Percentiles rank a stretch among this genome's conserved stretches.
Evolutionary conservation across 768 basidiomycete genomes (phyloP).

Genomic region (Kwoniella dendrophila): DNA sequence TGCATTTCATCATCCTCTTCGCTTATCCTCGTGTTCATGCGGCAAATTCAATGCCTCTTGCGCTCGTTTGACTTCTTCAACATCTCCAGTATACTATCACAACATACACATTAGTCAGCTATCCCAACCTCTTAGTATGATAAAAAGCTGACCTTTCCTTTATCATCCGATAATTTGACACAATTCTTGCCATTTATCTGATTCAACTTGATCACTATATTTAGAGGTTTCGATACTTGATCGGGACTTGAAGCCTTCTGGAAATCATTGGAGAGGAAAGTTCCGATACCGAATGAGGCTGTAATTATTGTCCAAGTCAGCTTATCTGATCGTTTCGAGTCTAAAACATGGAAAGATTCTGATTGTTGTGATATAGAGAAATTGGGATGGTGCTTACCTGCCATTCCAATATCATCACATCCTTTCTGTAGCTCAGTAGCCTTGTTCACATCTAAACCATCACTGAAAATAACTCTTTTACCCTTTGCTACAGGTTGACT

Average conservation of each 20-base stretch:
- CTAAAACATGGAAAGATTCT: slow-evolving; percentile 40
- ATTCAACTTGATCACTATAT: slow-evolving; percentile 92
- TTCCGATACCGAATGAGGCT: slow-evolving; percentile 94
- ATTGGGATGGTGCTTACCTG: slow-evolving; percentile 38
- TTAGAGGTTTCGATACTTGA: slow-evolving; percentile 59
- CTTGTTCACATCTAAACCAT: slow-evolving; percentile 72
- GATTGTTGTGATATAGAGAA: slow-evolving; percentile 34
- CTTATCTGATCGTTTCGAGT: not conserved
- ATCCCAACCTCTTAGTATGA: not conserved
- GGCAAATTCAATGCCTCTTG: slow-evolving; percentile 59
- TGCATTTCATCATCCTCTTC: slow-evolving; percentile 18
- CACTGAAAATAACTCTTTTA: slow-evolving; percentile 82
- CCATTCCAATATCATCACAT: slow-evolving; percentile 72
- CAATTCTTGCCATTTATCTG: slow-evolving; percentile 73
- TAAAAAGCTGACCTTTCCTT: slow-evolving; percentile 66
- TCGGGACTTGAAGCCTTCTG: slow-evolving; percentile 52
- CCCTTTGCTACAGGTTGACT: slow-evolving; percentile 55
- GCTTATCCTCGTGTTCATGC: slow-evolving; percentile 29
- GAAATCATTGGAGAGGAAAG: slow-evolving; percentile 89
- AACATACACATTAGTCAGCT: slow-evolving; percentile 76
- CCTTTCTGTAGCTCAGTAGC: slow-evolving; percentile 71
- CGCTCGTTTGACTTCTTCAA: slow-evolving; percentile 64
- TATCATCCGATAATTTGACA: slow-evolving; percentile 92
- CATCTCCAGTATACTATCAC: slow-evolving; percentile 70
- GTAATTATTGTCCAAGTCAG: not conserved